A percentile compares a stretch with the other conserved stretches of the same genome.
These are phyloP conservation scores for Rubia tinctorum DNA, from an alignment of 305 asterid genomes.

Conservation along the genomic window DNA sequence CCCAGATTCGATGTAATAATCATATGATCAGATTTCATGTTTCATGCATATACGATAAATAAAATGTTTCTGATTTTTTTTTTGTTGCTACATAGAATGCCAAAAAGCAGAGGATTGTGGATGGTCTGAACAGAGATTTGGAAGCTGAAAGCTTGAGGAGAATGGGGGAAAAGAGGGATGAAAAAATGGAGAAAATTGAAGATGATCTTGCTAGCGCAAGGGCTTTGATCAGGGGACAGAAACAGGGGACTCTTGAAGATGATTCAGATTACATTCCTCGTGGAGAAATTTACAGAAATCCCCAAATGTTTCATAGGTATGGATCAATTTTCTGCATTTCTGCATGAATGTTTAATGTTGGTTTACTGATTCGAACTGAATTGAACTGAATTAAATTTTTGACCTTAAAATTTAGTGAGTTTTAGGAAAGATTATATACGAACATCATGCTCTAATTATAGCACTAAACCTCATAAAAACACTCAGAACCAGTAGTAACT, in stretches of 20 bases:
- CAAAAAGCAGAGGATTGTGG: conserved; percentile 48
- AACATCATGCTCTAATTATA: too few species aligned
- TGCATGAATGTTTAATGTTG: too few species aligned
- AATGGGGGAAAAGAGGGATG: conserved; percentile 34
- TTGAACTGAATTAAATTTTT: too few species aligned
- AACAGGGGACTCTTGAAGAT: conserved; percentile 19
- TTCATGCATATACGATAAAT: not conserved
- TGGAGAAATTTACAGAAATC: conserved; percentile 46
- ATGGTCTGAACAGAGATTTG: conserved; percentile 34
- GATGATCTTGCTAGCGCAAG: conserved; percentile 45
- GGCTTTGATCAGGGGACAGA: conserved; percentile 29
- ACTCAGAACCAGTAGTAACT: too few species aligned
- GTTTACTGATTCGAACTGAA: too few species aligned
- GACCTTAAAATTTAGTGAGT: too few species aligned
- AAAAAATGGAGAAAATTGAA: conserved; percentile 41
- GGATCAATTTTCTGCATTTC: not conserved
- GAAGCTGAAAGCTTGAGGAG: conserved; percentile 31
- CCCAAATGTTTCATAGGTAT: conserved; percentile 54
- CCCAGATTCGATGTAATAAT: conserved; percentile 46
- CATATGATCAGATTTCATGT: not conserved
- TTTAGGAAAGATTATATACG: too few species aligned
- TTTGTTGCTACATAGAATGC: conserved; percentile 28
- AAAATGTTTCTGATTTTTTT: not conserved
- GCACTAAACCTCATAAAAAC: too few species aligned
- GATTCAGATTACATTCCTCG: conserved; percentile 32